Percentiles rank a stretch among this genome's conserved stretches.
These are phyloP conservation scores for Monilinia vaccinii-corymbosi DNA, from an alignment of 2,329 filamentous ascomycete species.

Conservation along the genomic window DNA sequence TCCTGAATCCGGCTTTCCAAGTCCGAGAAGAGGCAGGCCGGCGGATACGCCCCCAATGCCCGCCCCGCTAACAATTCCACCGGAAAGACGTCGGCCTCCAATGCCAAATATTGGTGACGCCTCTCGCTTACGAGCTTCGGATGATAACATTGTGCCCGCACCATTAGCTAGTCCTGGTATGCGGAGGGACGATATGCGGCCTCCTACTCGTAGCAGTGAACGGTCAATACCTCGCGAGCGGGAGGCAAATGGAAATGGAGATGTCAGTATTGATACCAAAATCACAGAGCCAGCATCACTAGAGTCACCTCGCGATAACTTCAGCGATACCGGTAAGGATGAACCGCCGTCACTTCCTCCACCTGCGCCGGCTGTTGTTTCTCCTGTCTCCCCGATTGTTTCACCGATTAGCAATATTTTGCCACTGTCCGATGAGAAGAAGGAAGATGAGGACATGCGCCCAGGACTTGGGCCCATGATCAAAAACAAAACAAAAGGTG, in stretches of 20 bases:
- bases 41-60: slow-evolving; percentile 26
- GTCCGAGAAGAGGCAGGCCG: slow-evolving; percentile 13
- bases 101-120: slow-evolving; percentile 25
- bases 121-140: slow-evolving; percentile 24
- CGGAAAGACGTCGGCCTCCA: slow-evolving; percentile 29
- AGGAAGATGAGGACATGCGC: slow-evolving; percentile 35
- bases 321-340: not conserved
- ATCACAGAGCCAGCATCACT: not conserved
- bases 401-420: slow-evolving; percentile 8
- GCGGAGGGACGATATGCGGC: slow-evolving; percentile 28
- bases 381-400: slow-evolving; percentile 8
- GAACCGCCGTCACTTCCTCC: not conserved
- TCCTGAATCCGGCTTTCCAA: slow-evolving; percentile 22
- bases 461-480: slow-evolving; percentile 88
- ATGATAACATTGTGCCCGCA: slow-evolving; percentile 30
- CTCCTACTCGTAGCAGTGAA: slow-evolving; percentile 29
- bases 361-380: slow-evolving; percentile 3
- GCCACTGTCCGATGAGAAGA: slow-evolving; percentile 11
- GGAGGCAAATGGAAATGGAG: slow-evolving; percentile 10
- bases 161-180: slow-evolving; percentile 31
- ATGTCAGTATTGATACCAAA: not conserved
- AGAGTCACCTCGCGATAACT: not conserved
- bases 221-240: slow-evolving; percentile 17
- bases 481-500: slow-evolving; percentile 60
- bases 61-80: slow-evolving; percentile 24